These are phyloP conservation scores for Mercurialis annua DNA, from an alignment of 345 rosid genomes.

Conservation along the genomic window DNA sequence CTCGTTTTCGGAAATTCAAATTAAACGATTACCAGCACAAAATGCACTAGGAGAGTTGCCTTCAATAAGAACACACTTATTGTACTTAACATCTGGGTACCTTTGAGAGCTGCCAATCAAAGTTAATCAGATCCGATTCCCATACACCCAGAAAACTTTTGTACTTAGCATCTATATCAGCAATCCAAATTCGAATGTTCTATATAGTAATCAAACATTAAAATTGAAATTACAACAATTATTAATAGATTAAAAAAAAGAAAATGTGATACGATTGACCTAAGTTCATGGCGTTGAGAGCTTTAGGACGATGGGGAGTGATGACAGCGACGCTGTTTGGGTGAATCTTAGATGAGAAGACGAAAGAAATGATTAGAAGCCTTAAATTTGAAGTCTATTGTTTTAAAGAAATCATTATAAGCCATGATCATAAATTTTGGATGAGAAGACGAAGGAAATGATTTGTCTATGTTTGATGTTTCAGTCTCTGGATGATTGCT, in stretches of 20 bases:
- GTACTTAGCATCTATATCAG: constrained; percentile 80
- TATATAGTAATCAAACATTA: background rate
- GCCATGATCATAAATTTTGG: constrained; percentile 47
- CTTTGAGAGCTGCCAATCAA: no score
- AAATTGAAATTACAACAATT: background rate
- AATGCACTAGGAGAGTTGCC: constrained; percentile 80
- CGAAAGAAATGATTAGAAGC: no score
- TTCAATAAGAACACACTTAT: constrained; percentile 75
- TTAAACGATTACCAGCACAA: constrained; percentile 55
- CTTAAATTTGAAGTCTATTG: no score
- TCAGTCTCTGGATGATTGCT: no score
- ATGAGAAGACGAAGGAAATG: constrained; percentile 15
- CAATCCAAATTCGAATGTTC: background rate
- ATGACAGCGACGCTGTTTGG: constrained; percentile 90
- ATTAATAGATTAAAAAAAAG: background rate
- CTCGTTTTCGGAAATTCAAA: no score
- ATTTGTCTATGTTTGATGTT: no score
- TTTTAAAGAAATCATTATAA: constrained; percentile 61
- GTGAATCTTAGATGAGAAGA: no score
- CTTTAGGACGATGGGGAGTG: constrained; percentile 88
- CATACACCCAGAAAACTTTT: constrained; percentile 74
- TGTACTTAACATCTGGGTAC: no score
- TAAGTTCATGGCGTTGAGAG: constrained; percentile 95
- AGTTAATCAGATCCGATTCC: constrained; percentile 83
- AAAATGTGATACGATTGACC: no score